These are phyloP conservation scores for Takakia lepidozioides DNA, from an alignment of 225 moss, liverwort and hornwort species.

Conservation along the genomic window DNA sequence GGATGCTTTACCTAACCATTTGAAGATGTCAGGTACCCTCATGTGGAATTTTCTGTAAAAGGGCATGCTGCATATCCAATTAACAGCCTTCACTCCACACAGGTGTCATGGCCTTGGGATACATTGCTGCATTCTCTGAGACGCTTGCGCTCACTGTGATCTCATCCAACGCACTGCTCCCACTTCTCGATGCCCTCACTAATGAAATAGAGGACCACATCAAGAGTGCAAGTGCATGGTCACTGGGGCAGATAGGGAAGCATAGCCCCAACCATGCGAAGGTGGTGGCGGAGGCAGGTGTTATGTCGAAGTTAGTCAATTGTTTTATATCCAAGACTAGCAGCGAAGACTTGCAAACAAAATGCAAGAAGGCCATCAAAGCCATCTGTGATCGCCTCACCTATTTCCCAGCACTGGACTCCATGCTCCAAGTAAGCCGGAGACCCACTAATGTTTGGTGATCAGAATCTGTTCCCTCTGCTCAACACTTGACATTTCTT, in stretches of 20 bases:
- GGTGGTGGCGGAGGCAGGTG: conserved; percentile 71
- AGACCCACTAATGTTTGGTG: background rate
- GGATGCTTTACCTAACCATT: too few species aligned
- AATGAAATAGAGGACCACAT: conserved; percentile 79
- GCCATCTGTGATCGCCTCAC: conserved; percentile 62
- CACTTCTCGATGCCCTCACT: conserved; percentile 67
- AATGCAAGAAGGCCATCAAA: conserved; percentile 77
- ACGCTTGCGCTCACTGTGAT: conserved; percentile 54
- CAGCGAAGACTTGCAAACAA: conserved; percentile 70
- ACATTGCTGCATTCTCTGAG: conserved; percentile 72
- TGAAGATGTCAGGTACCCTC: too few species aligned
- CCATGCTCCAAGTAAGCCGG: conserved; percentile 50
- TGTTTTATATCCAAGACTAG: conserved; percentile 67
- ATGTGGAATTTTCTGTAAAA: background rate
- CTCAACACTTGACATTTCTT: too few species aligned
- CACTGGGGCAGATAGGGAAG: conserved; percentile 79
- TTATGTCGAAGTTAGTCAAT: conserved; percentile 48
- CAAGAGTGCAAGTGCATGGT: conserved; percentile 90
- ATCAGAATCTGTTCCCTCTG: too few species aligned
- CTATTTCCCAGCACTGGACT: conserved; percentile 80
- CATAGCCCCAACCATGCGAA: conserved; percentile 72
- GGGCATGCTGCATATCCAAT: too few species aligned
- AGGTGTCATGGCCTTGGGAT: conserved; percentile 96
- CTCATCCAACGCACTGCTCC: conserved; percentile 63
- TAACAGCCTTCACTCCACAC: too few species aligned